phyloP scores from a whole-genome alignment of 1,284 basidiomycete genomes.

The Cutaneotrichosporon mucoides region DNA sequence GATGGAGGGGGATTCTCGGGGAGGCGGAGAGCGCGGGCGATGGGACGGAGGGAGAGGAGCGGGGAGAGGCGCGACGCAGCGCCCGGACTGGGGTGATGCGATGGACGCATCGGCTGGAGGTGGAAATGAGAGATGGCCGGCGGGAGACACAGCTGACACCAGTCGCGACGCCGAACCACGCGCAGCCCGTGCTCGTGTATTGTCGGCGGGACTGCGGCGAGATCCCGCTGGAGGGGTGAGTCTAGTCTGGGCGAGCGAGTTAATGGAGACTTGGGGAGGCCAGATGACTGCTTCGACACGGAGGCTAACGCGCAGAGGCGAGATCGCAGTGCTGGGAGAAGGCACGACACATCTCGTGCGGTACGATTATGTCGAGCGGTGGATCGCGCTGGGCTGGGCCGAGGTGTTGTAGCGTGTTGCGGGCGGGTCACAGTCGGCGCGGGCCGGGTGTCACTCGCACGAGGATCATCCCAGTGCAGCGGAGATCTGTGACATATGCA shows the following conservation, averaged over 20 bases:
- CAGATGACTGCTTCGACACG: too few relatives aligned
- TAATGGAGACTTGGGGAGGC: too few relatives aligned
- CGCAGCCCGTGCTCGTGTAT: conserved; percentile 71
- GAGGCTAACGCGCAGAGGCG: conserved; percentile 30
- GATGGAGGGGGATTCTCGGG: too few relatives aligned
- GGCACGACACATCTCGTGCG: conserved; percentile 49
- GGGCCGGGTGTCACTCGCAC: too few relatives aligned
- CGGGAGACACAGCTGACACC: conserved; percentile 6
- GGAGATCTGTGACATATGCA: too few relatives aligned
- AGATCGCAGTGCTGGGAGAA: conserved; percentile 36
- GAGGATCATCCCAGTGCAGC: too few relatives aligned
- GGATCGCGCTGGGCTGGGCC: conserved; percentile 45
- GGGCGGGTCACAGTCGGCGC: too few relatives aligned
- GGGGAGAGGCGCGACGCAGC: too few relatives aligned
- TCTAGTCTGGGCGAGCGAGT: background rate
- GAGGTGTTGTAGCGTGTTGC: conserved; percentile 31
- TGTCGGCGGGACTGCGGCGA: conserved; percentile 68
- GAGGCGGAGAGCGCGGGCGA: too few relatives aligned
- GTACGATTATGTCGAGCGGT: conserved; percentile 45
- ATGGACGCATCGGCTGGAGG: too few relatives aligned
- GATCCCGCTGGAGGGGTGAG: conserved; percentile 67
- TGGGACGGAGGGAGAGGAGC: too few relatives aligned
- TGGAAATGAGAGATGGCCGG: background rate
- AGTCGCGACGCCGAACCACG: conserved; percentile 73
- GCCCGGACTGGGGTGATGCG: too few relatives aligned